Base-by-base conservation (phyloP, 2,329 filamentous ascomycete genomes). In the Talaromyces sp. region DNA sequence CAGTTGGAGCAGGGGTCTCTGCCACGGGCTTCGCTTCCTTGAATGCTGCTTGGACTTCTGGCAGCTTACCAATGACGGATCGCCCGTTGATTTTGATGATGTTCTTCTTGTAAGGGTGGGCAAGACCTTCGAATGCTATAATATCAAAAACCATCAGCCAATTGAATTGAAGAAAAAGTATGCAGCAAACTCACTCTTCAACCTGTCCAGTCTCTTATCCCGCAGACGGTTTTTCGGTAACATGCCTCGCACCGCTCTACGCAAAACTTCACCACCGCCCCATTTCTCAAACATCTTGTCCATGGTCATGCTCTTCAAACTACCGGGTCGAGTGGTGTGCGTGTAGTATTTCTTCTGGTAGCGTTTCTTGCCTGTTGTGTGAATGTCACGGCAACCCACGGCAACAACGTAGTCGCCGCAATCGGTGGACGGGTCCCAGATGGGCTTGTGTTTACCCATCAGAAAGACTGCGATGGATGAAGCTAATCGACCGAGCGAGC, bases 361-460 rank as follows among this genome's bases (percentile, higher is more conserved):
- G 75, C 88, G 90, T 82, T 99, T 99, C 75, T 91, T 90, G 67
- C 95, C 95, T 8, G 95, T 98, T 1, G 88, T 89, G 80, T 93
- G 88, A 56, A 99, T 82, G 55, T 93, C 88, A 47, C 89, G 85
- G 81, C 95, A 98, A 75, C 92, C 88, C 42, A 91, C 91, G 57
- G 95, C 93, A 0, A 99, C 93, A 13, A 99, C 93, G 77, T 99
- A 99, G 85, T 99, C 95, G 69, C 95, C 95, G 83, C 95, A 98
- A 83, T 99, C 95, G 64, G 93, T 97, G 25, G 92, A 96, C 1
- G 95, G 95, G 79, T 98, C 91, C 81, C 88, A 99, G 77, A 95
- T 96, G 25, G 95, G 95, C 81, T 99, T 99, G 84, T 99, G 90
- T 83, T 99, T 99, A 80, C 95, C 95, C 93, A 98, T 97, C 58